Conservation (phyloP, 192 early-diverging fungal species). For the Phlyctochytrium bullatum region DNA sequence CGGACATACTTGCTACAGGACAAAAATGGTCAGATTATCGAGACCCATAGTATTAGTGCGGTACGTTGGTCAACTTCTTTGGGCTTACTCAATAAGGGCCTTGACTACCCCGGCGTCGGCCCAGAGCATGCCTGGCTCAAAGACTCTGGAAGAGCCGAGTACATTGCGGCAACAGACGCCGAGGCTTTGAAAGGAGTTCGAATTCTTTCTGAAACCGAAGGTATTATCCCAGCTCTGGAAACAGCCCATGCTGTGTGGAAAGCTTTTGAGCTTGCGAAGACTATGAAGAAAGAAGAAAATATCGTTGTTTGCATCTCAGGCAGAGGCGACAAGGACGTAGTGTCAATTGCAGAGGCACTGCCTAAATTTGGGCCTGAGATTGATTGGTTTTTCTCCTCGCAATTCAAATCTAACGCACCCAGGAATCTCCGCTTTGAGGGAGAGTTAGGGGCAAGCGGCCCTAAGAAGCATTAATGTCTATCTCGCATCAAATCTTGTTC, state of each 20-base stretch:
- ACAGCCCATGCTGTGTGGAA: slow-evolving; percentile 88
- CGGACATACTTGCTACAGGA: slow-evolving; percentile 93
- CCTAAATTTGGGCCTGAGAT: slow-evolving; percentile 89
- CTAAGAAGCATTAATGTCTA: no score
- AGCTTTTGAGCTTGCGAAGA: slow-evolving; percentile 74
- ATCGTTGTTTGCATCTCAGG: slow-evolving; percentile 89
- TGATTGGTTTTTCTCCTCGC: slow-evolving; percentile 77
- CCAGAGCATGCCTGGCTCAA: slow-evolving; percentile 95
- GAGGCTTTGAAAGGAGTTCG: slow-evolving; percentile 83
- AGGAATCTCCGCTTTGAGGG: slow-evolving; percentile 13
- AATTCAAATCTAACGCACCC: no score
- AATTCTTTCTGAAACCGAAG: slow-evolving; percentile 47
- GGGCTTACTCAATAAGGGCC: slow-evolving; percentile 49
- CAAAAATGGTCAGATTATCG: slow-evolving; percentile 91
- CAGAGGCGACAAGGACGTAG: slow-evolving; percentile 97
- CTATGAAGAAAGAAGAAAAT: slow-evolving; percentile 69
- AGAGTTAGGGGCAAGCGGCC: no score
- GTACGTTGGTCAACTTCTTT: slow-evolving; percentile 30
- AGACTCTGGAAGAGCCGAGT: slow-evolving; percentile 81
- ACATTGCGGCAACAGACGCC: slow-evolving; percentile 70
- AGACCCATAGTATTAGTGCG: slow-evolving; percentile 91
- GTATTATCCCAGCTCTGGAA: slow-evolving; percentile 96
- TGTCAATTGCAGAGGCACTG: slow-evolving; percentile 85
- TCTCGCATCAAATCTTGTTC: no score
- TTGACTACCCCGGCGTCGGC: slow-evolving; percentile 98